phyloP scores from a whole-genome alignment of 164 flowering plant species.

The Nymphaea colorata region DNA sequence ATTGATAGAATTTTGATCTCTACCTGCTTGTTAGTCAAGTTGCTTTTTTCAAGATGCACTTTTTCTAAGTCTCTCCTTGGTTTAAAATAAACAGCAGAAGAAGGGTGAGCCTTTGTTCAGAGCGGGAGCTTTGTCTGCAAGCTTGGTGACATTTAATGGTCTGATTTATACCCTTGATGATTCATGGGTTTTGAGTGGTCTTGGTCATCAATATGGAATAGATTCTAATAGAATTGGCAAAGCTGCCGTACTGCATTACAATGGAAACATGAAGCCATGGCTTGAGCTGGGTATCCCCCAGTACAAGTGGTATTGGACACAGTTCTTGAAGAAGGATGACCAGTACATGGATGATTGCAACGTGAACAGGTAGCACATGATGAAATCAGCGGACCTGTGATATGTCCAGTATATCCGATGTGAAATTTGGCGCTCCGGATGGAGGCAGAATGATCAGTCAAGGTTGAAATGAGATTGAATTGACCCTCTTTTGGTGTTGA shows the following conservation, averaged over 20 bases:
- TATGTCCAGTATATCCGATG: background rate
- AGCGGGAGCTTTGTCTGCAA: constrained; percentile 37
- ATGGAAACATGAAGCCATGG: constrained; percentile 98
- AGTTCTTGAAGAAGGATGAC: constrained; percentile 43
- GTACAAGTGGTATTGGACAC: constrained; percentile 58
- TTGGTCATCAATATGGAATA: constrained; percentile 64
- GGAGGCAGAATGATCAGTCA: background rate
- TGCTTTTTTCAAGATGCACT: background rate
- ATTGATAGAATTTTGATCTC: background rate
- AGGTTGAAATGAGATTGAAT: background rate
- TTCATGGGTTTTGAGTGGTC: constrained; percentile 55
- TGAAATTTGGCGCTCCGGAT: background rate
- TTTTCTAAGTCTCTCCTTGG: background rate
- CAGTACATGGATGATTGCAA: constrained; percentile 73
- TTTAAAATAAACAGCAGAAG: constrained; percentile 13
- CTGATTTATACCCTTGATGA: constrained; percentile 43
- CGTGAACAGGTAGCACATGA: constrained; percentile 18
- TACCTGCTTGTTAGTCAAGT: background rate
- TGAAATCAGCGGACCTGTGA: background rate
- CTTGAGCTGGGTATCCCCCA: constrained; percentile 78
- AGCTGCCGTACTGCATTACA: constrained; percentile 80
- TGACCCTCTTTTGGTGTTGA: background rate
- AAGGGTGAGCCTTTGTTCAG: constrained; percentile 13
- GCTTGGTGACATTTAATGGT: constrained; percentile 58
- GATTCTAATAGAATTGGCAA: constrained; percentile 21